Percentiles rank a stretch among this genome's conserved stretches.
These are phyloP conservation scores for Globisporangium solare DNA, from an alignment of 352 stramenopile species.

Conservation along the genomic window DNA sequence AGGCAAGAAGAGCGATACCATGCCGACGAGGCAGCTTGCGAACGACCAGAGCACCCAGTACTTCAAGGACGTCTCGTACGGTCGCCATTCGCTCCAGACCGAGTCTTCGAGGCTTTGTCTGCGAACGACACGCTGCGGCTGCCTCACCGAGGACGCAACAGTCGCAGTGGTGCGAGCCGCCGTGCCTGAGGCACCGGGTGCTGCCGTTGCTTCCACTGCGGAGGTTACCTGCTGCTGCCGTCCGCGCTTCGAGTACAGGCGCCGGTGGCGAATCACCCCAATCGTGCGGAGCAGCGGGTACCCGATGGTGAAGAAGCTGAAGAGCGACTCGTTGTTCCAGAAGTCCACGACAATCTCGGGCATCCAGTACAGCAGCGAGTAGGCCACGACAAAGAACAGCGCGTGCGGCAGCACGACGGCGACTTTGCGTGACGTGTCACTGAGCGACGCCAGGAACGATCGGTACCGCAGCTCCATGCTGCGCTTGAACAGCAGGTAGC, in stretches of 20 bases:
- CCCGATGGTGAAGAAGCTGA: conserved; percentile 49
- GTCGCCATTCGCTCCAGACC: conserved; percentile 50
- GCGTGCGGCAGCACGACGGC: conserved; percentile 66
- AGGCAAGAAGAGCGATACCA: conserved; percentile 66
- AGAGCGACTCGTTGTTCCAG: conserved; percentile 52
- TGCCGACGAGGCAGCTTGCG: conserved; percentile 31
- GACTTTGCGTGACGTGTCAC: conserved; percentile 52
- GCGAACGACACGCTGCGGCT: conserved; percentile 1
- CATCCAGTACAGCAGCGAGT: conserved; percentile 52
- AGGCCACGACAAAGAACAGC: conserved; percentile 56
- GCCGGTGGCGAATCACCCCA: conserved; percentile 47
- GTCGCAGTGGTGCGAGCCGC: conserved; percentile 8
- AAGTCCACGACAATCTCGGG: conserved; percentile 41
- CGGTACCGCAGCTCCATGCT: conserved; percentile 58
- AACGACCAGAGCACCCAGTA: conserved; percentile 84
- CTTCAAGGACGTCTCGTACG: conserved; percentile 76
- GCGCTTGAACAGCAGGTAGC: conserved; percentile 46
- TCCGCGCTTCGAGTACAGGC: conserved; percentile 33
- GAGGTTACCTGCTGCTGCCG: not conserved
- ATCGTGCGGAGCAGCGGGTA: conserved; percentile 71
- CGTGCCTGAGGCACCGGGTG: not conserved
- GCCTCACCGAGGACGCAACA: not conserved
- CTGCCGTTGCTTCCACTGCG: not conserved
- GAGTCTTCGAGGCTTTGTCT: conserved; percentile 12
- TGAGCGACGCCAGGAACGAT: conserved; percentile 64